A percentile compares a stretch with the other conserved stretches of the same genome.
Conservation (phyloP, 1,139 yeast genomes). For the Yamadazyma pseudoaaseri region DNA sequence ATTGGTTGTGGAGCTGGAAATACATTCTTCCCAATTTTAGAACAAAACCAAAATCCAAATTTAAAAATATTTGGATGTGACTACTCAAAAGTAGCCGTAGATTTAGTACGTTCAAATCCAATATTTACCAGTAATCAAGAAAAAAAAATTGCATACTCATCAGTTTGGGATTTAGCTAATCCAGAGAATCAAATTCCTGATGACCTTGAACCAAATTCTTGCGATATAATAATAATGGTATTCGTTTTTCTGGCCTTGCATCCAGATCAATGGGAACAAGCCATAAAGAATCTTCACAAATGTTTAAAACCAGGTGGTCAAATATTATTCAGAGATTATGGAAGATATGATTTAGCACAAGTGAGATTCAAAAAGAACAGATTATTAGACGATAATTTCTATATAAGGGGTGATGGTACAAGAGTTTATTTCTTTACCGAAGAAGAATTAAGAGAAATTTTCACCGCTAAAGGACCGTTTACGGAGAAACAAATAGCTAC, state of each 20-base stretch:
- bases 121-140: conserved; percentile 47
- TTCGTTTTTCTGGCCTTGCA: conserved; percentile 91
- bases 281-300: conserved; percentile 65
- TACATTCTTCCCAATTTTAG: conserved; percentile 85
- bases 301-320: conserved; percentile 91
- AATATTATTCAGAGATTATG: conserved; percentile 89
- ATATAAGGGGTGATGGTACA: conserved; percentile 97
- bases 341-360: conserved; percentile 94
- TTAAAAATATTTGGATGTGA: conserved; percentile 83
- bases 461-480: conserved; percentile 60
- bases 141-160: conserved; percentile 68
- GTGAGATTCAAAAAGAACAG: conserved; percentile 89
- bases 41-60: conserved; percentile 77
- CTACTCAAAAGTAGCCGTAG: conserved; percentile 87
- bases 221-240: conserved; percentile 88
- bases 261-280: conserved; percentile 88
- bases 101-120: conserved; percentile 67
- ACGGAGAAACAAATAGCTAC: conserved; percentile 75
- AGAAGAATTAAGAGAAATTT: conserved; percentile 78
- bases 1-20: conserved; percentile 99
- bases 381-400: conserved; percentile 85
- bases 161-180: conserved; percentile 96
- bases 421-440: conserved; percentile 96
- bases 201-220: conserved; percentile 75
- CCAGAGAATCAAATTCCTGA: conserved; percentile 75